Evolutionary conservation across 345 rosid species (phyloP), one percentile per base, ranked within the genome.

Genomic region (Gossypium arboreum): DNA sequence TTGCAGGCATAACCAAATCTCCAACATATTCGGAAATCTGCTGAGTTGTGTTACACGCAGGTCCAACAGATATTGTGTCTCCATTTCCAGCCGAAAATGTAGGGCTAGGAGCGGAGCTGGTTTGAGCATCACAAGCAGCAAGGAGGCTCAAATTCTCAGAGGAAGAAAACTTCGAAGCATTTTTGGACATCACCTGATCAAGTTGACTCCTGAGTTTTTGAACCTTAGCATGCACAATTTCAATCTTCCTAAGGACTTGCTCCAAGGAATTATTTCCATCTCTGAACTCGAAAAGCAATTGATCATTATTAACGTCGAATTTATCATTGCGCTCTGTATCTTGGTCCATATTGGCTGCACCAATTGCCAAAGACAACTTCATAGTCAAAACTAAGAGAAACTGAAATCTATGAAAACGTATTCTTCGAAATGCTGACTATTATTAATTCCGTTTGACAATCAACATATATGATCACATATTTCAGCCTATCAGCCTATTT

Each of bases 51-150:
- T 83, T 83, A 81, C 78, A 84, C 7, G 80, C 74, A 47, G 85
- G 88, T 76, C 90, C 94, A 1, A 80, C 62, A 43, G 94, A 90
- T 44, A 78, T 80, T 54, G 85, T 80, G 58, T 95, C 99, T 56
- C 84, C 92, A 54, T 86, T 84, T 66, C 88, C 88, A 56, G 92
- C 88, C 27, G 99, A 95, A 76, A 85, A 80, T 12, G 96, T 89
- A 44, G 93, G 98, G 72, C 97, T 95, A 12, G 88, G 98, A 34
- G 86, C 93, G 69, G 91, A 89, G 82, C 94, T 90, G n/a, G 97
- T 87, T 67, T 88, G 92, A 47, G 78, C 88, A 71, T 87, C 92
- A 44, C 75, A 76, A 25, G 86, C 80, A 47, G 88, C 94, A 74
- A 92, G 93, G 76, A 89, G 94, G 83, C 92, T 89, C 82, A 93